phyloP scores from a whole-genome alignment of 306 rosid species.

The Albizia julibrissin region DNA sequence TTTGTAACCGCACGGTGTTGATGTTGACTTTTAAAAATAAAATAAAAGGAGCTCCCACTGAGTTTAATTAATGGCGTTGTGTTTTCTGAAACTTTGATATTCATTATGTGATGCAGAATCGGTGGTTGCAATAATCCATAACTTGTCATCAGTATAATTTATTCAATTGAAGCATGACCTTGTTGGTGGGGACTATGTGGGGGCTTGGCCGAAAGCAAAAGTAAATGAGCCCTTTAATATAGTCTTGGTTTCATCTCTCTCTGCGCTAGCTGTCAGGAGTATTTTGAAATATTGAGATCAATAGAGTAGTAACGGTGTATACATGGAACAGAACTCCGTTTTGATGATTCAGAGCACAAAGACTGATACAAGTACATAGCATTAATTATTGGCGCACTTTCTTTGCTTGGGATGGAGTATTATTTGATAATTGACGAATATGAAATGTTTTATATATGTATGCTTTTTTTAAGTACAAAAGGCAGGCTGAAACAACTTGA shows the following conservation, averaged over 20 bases:
- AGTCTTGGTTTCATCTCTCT: not conserved
- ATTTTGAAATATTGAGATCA: not conserved
- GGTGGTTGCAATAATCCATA: conserved; percentile 38
- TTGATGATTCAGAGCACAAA: conserved; percentile 19
- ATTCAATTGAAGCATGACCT: conserved; percentile 37
- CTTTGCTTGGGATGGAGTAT: not conserved
- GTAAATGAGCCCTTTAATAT: conserved; percentile 7
- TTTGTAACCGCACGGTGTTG: not conserved
- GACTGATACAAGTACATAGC: not conserved
- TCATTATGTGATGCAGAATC: conserved; percentile 12
- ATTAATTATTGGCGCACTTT: not conserved
- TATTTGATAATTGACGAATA: not conserved
- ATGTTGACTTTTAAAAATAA: not conserved
- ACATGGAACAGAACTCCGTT: not conserved
- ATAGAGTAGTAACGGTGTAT: not conserved
- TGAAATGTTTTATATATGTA: not conserved
- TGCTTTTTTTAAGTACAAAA: not conserved
- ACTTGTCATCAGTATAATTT: not conserved
- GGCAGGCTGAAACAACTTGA: not conserved
- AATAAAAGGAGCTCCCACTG: conserved; percentile 37
- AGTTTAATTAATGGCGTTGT: conserved; percentile 21
- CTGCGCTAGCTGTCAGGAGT: not conserved
- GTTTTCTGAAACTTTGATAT: conserved; percentile 12
- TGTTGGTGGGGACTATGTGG: conserved; percentile 41
- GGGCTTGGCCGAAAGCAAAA: conserved; percentile 62